Percentiles rank a stretch among this genome's conserved stretches.
phyloP scores from a whole-genome alignment of 75 land plant species.

The Isoetes taiwanensis region DNA sequence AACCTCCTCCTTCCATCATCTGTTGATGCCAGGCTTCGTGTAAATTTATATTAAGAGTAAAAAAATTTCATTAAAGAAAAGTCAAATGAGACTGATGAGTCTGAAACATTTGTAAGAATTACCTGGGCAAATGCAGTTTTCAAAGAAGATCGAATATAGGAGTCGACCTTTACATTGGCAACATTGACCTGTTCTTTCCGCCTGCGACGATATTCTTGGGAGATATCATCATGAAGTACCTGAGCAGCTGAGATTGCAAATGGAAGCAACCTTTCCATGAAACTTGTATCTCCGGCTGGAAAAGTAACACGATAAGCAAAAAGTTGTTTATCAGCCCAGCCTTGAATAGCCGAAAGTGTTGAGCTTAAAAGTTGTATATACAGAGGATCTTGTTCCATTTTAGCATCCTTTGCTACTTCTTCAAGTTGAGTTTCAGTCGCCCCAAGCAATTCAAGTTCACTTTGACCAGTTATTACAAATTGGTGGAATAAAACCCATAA shows the following conservation, averaged over 20 bases:
- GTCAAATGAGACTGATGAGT: not conserved
- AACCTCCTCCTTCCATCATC: constrained; percentile 81
- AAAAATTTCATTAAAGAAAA: not conserved
- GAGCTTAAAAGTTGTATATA: constrained; percentile 55
- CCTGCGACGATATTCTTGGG: constrained; percentile 58
- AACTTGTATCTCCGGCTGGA: constrained; percentile 37
- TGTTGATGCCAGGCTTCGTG: constrained; percentile 16
- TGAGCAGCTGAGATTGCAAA: constrained; percentile 66
- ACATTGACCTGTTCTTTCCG: constrained; percentile 69
- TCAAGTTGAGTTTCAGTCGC: constrained; percentile 57
- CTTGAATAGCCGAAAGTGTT: constrained; percentile 48
- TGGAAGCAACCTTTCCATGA: constrained; percentile 62
- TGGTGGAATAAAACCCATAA: constrained; percentile 72
- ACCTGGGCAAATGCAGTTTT: constrained; percentile 93
- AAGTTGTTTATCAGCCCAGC: constrained; percentile 84
- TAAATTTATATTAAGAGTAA: not conserved
- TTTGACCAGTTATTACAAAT: constrained; percentile 66
- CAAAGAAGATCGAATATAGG: constrained; percentile 75
- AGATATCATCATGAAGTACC: constrained; percentile 64
- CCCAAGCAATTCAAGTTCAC: constrained; percentile 45
- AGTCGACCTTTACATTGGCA: constrained; percentile 61
- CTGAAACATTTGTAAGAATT: constrained; percentile 12
- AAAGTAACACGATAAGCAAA: constrained; percentile 92
- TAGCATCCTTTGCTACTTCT: constrained; percentile 81
- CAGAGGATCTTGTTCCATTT: constrained; percentile 47